Base-by-base conservation (phyloP, 106 monocot genomes). In the Acorus gramineus region DNA sequence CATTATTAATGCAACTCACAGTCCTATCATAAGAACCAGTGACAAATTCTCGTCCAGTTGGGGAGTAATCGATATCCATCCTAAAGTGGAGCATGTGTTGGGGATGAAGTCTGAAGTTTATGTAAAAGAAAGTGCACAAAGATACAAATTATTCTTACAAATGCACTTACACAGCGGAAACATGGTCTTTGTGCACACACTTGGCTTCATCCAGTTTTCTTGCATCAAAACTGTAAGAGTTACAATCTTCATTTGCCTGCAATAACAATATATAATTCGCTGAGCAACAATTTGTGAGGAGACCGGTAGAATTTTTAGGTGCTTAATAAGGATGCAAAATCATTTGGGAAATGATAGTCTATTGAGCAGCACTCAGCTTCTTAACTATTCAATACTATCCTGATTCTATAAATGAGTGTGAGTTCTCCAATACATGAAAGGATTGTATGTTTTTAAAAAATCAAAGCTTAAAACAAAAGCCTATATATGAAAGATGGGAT, bases 11-110 rank as follows among this genome's bases (percentile, higher is more conserved):
- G 48, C 1, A 62, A 78, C 83, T 73, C 72, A 99, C 92, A 45
- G 92, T 92, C 84, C 98, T 84, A 84, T 92, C 98, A 80, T 92
- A 99, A 71, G 98, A 99, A 44, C 92, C 98, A 42, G 98, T 99
- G 9, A 92, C 98, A 76, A 99, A 99, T 80, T 98, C 98, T 59
- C 92, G 71, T 11, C 98, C 98, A 4, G 98, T 99, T 43, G 98
- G 98, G 57, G 98, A 99, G 71, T 86, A 99, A 74, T 99, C 98
- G 69, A 99, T 84, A 71, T 99, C 98, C 89, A 99, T 88, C 75
- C 98, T 99, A 75, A 64, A 74, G 76, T 7, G 47, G 56, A 47
- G 51, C 52, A 57, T 56, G 6, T 0, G 4, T 57, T 57, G 9
- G 11, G 9, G 28, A 42, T 4, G 14, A 8, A 11, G 45, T 7